Conservation (phyloP, 805 yeast genomes). For the Metschnikowia chrysomelidarum region DNA sequence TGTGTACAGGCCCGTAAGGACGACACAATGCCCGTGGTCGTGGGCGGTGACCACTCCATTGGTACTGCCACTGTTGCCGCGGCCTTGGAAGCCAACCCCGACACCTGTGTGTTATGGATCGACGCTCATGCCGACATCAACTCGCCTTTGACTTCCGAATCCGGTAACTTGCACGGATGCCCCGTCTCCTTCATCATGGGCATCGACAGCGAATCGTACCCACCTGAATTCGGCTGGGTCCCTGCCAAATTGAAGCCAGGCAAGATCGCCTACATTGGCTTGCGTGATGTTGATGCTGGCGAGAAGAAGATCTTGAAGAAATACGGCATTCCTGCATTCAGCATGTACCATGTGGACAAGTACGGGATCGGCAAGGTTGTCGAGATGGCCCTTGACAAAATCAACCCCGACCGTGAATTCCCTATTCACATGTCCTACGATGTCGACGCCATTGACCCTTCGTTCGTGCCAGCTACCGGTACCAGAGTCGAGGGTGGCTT, state of each 20-base stretch:
- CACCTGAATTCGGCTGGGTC: conserved; percentile 80
- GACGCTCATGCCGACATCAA: conserved; percentile 98
- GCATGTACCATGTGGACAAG: conserved; percentile 95
- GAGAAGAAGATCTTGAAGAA: conserved; percentile 76
- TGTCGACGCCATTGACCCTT: conserved; percentile 95
- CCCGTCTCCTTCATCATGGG: conserved; percentile 93
- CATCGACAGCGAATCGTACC: conserved; percentile 61
- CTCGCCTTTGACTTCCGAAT: conserved; percentile 75
- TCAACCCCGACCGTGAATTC: conserved; percentile 62
- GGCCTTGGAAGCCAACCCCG: conserved; percentile 73
- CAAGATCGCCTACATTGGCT: conserved; percentile 87
- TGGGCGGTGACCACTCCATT: conserved; percentile 97
- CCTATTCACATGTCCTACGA: conserved; percentile 93
- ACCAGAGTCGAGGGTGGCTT: conserved; percentile 97
- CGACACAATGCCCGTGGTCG: conserved; percentile 66
- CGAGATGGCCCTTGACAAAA: conserved; percentile 79
- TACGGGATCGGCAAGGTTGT: conserved; percentile 89
- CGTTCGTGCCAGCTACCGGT: conserved; percentile 94
- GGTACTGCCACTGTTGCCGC: conserved; percentile 93
- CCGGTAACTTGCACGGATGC: conserved; percentile 95
- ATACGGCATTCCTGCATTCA: conserved; percentile 73
- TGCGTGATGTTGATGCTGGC: conserved; percentile 87
- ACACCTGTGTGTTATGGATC: conserved; percentile 90
- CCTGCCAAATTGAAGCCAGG: conserved; percentile 61
- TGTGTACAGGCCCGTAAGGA: conserved; percentile 50